Percentiles rank a stretch among this genome's conserved stretches.
Evolutionary conservation across 2,329 filamentous ascomycete genomes (phyloP).

Genomic region (Helotiales sp.): DNA sequence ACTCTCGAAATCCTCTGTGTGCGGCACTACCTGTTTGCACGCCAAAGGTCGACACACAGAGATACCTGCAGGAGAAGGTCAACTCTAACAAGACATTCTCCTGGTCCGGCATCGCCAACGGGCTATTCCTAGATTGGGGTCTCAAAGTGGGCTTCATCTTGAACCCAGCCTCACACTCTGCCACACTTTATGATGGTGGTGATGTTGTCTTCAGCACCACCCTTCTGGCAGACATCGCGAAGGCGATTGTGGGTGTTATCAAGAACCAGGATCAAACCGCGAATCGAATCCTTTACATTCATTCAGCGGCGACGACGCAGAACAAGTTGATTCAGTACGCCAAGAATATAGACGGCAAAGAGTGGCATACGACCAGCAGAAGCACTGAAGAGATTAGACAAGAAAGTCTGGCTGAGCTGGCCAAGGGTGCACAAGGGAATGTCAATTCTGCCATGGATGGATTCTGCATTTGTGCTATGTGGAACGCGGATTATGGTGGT

Average conservation of each 20-base stretch:
- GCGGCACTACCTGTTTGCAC: constrained; percentile 17
- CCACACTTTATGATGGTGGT: constrained; percentile 49
- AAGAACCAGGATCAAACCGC: constrained; percentile 34
- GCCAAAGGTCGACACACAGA: constrained; percentile 16
- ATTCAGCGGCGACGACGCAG: constrained; percentile 21
- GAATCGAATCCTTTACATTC: constrained; percentile 17
- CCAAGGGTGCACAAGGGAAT: no score
- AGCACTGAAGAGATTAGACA: constrained; percentile 14
- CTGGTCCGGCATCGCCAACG: constrained; percentile 55
- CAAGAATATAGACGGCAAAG: constrained; percentile 12
- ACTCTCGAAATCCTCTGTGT: constrained; percentile 26
- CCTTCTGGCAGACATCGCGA: constrained; percentile 34
- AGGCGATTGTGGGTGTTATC: constrained; percentile 37
- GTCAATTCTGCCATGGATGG: constrained; percentile 15
- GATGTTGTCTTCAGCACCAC: constrained; percentile 35
- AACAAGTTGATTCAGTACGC: constrained; percentile 19
- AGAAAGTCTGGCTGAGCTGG: constrained; percentile 16
- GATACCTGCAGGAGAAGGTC: constrained; percentile 20
- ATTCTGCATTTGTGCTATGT: constrained; percentile 33
- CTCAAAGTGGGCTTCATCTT: constrained; percentile 43
- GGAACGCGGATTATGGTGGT: constrained; percentile 34
- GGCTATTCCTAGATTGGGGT: constrained; percentile 60
- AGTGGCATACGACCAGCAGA: constrained; percentile 22
- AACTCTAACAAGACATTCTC: constrained; percentile 39
- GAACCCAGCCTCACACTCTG: constrained; percentile 40